Conservation (phyloP, 306 rosid genomes). For the Gastrolobium villosum region DNA sequence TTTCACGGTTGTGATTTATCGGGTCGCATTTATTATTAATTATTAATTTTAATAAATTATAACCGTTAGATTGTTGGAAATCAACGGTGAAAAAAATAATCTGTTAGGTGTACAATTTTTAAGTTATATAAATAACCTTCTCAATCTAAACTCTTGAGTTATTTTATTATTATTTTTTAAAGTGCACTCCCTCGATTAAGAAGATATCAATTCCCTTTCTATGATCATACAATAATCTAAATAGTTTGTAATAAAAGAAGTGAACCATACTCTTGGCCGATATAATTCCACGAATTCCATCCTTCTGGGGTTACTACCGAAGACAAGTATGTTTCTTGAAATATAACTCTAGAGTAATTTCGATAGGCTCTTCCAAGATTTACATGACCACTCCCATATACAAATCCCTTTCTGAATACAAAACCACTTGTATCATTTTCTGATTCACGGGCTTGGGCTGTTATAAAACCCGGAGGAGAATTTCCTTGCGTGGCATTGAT, state of each 20-base stretch:
- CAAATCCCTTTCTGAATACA: constrained; percentile 49
- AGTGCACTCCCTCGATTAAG: too few species aligned
- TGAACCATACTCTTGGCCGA: constrained; percentile 53
- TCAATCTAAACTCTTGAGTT: too few species aligned
- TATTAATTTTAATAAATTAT: too few species aligned
- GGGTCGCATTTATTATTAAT: too few species aligned
- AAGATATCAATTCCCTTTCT: too few species aligned
- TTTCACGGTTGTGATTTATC: too few species aligned
- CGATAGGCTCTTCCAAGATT: constrained; percentile 61
- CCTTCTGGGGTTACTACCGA: constrained; percentile 44
- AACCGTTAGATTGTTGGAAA: too few species aligned
- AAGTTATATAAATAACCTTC: too few species aligned
- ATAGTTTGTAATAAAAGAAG: neutral
- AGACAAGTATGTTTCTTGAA: constrained; percentile 37
- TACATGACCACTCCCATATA: constrained; percentile 42
- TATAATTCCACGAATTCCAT: constrained; percentile 54
- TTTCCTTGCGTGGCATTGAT: constrained; percentile 35
- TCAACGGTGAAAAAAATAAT: too few species aligned
- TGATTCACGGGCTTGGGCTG: constrained; percentile 50
- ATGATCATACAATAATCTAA: too few species aligned
- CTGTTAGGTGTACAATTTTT: too few species aligned
- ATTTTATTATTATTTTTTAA: too few species aligned
- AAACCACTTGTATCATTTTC: constrained; percentile 44
- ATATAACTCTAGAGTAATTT: constrained; percentile 54
- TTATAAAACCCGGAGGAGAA: constrained; percentile 42